These are phyloP conservation scores for Cladosporium sp. DNA, from an alignment of 2,329 filamentous ascomycete species.

Conservation along the genomic window DNA sequence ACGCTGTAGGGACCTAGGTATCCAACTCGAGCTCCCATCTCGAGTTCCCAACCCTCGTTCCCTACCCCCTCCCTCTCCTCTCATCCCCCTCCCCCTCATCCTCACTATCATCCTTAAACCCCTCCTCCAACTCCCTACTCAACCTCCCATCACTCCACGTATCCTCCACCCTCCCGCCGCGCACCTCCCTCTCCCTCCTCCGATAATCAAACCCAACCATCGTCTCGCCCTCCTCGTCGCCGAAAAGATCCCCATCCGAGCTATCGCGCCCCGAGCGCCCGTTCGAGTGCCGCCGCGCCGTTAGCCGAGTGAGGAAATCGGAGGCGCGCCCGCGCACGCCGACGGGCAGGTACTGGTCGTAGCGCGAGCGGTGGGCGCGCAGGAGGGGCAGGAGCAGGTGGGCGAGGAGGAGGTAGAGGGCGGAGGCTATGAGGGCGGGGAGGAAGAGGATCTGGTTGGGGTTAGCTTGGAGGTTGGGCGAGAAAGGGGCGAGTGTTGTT, in stretches of 20 bases:
- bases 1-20: too few relatives aligned
- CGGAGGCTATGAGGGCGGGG: conserved; percentile 39
- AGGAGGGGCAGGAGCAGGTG: conserved; percentile 39
- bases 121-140: conserved; percentile 72
- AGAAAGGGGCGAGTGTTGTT: too few relatives aligned
- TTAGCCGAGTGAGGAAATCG: conserved; percentile 30
- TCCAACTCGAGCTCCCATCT: too few relatives aligned
- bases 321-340: conserved; percentile 30
- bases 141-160: conserved; percentile 54
- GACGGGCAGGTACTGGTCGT: conserved; percentile 37
- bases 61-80: conserved; percentile 2
- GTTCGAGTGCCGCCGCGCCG: conserved; percentile 18
- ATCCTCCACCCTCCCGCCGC: conserved; percentile 29
- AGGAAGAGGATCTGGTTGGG: conserved; percentile 36
- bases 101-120: conserved; percentile 67
- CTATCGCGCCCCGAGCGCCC: conserved; percentile 21
- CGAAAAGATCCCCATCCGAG: conserved; percentile 31
- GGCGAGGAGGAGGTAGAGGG: conserved; percentile 38
- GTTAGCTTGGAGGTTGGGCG: background rate
- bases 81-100: conserved; percentile 42
- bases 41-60: too few relatives aligned
- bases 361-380: conserved; percentile 39
- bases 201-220: conserved; percentile 39
- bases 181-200: conserved; percentile 29
- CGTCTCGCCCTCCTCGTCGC: conserved; percentile 41